phyloP scores from a whole-genome alignment of 2,329 filamentous ascomycete genomes.

The Exophiala phaeomuriformis region DNA sequence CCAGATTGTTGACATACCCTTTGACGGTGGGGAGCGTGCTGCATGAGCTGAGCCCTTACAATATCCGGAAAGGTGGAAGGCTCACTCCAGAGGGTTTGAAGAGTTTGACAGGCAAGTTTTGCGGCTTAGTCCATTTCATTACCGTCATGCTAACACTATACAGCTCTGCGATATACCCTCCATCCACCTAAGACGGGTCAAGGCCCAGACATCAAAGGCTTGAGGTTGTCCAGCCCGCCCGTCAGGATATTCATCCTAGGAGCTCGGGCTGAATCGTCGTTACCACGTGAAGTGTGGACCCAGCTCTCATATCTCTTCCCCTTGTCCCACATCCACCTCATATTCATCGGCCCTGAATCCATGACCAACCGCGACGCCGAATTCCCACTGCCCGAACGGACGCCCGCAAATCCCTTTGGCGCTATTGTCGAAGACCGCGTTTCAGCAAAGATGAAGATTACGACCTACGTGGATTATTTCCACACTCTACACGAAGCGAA shows the following conservation, averaged over 20 bases:
- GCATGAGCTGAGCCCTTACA: conserved; percentile 91
- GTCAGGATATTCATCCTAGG: conserved; percentile 89
- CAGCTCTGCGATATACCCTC: conserved; percentile 84
- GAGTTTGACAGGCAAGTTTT: conserved; percentile 88
- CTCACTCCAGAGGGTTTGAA: conserved; percentile 84
- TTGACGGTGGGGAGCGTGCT: conserved; percentile 84
- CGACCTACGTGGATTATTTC: conserved; percentile 96
- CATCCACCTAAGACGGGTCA: conserved; percentile 78
- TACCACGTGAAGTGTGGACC: conserved; percentile 88
- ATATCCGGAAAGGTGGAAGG: conserved; percentile 63
- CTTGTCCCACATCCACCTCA: conserved; percentile 77
- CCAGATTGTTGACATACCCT: conserved; percentile 86
- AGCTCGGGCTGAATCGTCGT: conserved; percentile 91
- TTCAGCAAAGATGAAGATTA: conserved; percentile 86
- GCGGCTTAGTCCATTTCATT: too few relatives aligned
- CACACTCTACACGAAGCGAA: conserved; percentile 89
- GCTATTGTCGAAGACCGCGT: conserved; percentile 90
- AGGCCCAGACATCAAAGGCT: conserved; percentile 63
- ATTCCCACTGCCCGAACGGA: conserved; percentile 82
- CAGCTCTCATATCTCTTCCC: conserved; percentile 94
- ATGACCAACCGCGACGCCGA: conserved; percentile 93
- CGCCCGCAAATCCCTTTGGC: conserved; percentile 80
- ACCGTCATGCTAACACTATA: conserved; percentile 9
- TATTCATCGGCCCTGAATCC: conserved; percentile 92
- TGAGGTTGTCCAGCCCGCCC: conserved; percentile 76